Base-by-base conservation (phyloP, 225 moss, liverwort and hornwort species). In the Climacium dendroides region DNA sequence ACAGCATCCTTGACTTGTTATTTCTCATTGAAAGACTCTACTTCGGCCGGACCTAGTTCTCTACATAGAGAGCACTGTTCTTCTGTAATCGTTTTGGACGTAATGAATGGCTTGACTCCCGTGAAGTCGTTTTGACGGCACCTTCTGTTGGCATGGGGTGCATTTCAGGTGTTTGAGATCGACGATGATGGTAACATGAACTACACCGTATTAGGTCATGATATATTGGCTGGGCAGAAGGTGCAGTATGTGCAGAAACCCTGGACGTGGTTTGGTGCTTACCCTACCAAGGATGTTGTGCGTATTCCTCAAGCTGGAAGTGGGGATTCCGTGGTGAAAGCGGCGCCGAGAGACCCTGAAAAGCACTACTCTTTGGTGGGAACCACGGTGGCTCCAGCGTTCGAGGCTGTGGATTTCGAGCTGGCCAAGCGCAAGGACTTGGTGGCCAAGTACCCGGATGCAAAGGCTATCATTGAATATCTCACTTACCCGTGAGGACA, bases 191-290 rank as follows among this genome's bases (percentile, higher is more conserved):
- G 96, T 18, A 86, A 86, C 60, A 85, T 34, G 77, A 95, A 91
- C 64, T 67, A 94, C 65, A 95, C 94, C 1, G 89, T 96, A 32
- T 80, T 97, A 59, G 97, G 97, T 66, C 90, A 89, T 17, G 96
- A 97, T 55, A 26, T 94, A 30, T 83, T 79, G 80, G 94, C 91
- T 75, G 97, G 96, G 32, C 97, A 97, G 85, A 90, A 88, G 73
- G 32, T 83, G 54, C 97, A 97, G 87, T 95, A 97, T 53, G 90
- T 78, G 30, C 91, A 92, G 64, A 94, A 90, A 66, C 96, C 97
- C 19, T 87, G 86, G 87, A 90, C 93, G 60, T 97, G 97, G 97
- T 97, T 97, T 83, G 97, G 96, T 61, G 96, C 96, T 53, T 97
- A 93, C 87, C 94, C 94, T 30, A 97, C 96, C 32, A 89, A 94